Evolutionary conservation across 257 asterid genomes (phyloP).

Genomic region (Agastache rugosa): DNA sequence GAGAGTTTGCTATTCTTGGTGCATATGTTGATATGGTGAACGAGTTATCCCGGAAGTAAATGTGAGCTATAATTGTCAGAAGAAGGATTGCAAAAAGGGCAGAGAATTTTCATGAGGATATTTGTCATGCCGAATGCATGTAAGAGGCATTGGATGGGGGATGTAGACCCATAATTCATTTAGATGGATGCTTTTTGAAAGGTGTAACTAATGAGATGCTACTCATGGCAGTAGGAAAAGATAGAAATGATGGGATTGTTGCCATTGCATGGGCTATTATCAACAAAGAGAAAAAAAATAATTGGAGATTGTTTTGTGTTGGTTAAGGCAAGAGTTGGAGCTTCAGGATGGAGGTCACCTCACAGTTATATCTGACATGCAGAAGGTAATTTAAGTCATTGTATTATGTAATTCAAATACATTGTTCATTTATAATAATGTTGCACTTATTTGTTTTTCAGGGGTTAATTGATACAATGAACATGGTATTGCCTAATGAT

Average conservation of each 20-base stretch:
- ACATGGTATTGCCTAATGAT: background rate
- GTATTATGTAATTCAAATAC: background rate
- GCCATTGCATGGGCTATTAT: background rate
- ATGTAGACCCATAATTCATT: background rate
- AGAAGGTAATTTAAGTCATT: background rate
- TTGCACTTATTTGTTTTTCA: background rate
- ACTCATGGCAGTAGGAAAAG: background rate
- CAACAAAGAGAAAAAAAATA: background rate
- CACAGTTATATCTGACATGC: background rate
- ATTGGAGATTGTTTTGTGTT: constrained; percentile 21
- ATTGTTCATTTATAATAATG: too few relatives aligned
- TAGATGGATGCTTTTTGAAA: background rate
- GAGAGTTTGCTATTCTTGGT: background rate
- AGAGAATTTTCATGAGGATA: background rate
- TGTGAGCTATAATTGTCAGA: background rate
- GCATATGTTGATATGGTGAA: background rate
- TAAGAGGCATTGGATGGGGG: background rate
- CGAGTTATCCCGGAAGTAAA: background rate
- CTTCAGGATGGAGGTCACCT: background rate
- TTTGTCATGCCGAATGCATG: background rate
- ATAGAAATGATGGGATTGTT: background rate
- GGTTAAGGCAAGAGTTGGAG: background rate
- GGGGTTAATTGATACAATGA: background rate
- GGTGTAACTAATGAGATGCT: background rate
- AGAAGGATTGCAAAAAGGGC: background rate